phyloP scores from a whole-genome alignment of 768 basidiomycete species.

The Dictyophora rubrovolvata region DNA sequence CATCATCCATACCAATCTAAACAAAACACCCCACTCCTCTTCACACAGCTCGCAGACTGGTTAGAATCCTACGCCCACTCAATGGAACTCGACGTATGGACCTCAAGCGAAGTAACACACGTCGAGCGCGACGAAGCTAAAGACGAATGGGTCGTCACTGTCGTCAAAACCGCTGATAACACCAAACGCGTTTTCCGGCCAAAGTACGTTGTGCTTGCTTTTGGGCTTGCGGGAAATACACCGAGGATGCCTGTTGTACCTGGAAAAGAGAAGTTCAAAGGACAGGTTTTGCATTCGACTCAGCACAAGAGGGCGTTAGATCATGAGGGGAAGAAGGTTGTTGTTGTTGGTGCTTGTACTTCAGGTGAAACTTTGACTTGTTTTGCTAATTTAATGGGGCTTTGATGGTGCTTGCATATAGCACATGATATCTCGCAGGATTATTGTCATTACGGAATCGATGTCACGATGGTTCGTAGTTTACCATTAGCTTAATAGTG shows the following conservation, averaged over 20 bases:
- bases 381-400: not conserved
- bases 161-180: constrained; percentile 5
- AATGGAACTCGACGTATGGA: constrained; percentile 59
- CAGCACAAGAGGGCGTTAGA: constrained; percentile 45
- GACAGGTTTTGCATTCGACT: constrained; percentile 49
- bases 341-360: constrained; percentile 59
- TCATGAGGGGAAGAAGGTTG: constrained; percentile 58
- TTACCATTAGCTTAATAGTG: too few relatives aligned
- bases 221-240: constrained; percentile 39
- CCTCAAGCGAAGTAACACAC: constrained; percentile 16
- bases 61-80: constrained; percentile 52
- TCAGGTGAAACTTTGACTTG: constrained; percentile 26
- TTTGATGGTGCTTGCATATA: constrained; percentile 5
- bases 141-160: constrained; percentile 19
- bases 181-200: constrained; percentile 16
- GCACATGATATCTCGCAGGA: constrained; percentile 45
- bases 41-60: constrained; percentile 49
- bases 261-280: constrained; percentile 48
- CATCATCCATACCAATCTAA: not conserved
- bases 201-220: constrained; percentile 44
- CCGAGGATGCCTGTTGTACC: constrained; percentile 37
- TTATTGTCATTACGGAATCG: constrained; percentile 34
- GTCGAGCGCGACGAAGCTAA: constrained; percentile 3
- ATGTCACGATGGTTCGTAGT: constrained; percentile 16
- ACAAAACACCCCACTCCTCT: too few relatives aligned